A percentile compares a stretch with the other conserved stretches of the same genome.
These are phyloP conservation scores for Hexamita inflata DNA, from an alignment of 208 protist genomes.

Conservation along the genomic window DNA sequence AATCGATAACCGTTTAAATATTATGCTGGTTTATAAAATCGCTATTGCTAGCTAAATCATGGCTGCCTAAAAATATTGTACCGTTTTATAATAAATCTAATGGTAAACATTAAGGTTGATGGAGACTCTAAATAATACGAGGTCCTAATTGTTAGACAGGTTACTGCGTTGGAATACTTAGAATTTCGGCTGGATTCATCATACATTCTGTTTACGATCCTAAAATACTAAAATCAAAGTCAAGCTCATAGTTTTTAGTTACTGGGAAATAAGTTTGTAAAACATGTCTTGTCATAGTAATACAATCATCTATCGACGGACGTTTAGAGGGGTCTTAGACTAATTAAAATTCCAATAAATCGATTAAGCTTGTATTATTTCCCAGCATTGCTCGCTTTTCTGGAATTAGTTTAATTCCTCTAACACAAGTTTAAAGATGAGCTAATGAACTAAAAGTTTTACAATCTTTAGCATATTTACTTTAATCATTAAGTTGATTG, in stretches of 20 bases:
- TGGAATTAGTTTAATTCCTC: slow-evolving; percentile 33
- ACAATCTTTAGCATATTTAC: neutral
- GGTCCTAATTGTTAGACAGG: no score
- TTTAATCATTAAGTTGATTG: no score
- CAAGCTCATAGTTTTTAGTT: neutral
- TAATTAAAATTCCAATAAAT: slow-evolving; percentile 49
- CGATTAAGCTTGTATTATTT: slow-evolving; percentile 37
- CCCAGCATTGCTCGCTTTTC: slow-evolving; percentile 42
- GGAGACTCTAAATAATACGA: no score
- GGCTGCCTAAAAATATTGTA: neutral
- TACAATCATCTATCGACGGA: slow-evolving; percentile 40
- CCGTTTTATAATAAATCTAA: neutral
- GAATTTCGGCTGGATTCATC: neutral
- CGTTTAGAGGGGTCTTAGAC: slow-evolving; percentile 43
- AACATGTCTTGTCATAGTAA: neutral
- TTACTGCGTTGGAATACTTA: no score
- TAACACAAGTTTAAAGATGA: neutral
- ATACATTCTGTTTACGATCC: neutral
- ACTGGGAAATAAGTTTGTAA: slow-evolving; percentile 1
- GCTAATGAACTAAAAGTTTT: neutral
- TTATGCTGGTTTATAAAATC: no score
- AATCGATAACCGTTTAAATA: no score
- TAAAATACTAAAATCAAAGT: slow-evolving; percentile 17
- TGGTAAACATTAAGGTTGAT: no score
- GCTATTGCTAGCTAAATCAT: no score